Evolutionary conservation across 1,284 basidiomycete species (phyloP), one percentile per base, ranked within the genome.

Genomic region (Neonothopanus nambi): DNA sequence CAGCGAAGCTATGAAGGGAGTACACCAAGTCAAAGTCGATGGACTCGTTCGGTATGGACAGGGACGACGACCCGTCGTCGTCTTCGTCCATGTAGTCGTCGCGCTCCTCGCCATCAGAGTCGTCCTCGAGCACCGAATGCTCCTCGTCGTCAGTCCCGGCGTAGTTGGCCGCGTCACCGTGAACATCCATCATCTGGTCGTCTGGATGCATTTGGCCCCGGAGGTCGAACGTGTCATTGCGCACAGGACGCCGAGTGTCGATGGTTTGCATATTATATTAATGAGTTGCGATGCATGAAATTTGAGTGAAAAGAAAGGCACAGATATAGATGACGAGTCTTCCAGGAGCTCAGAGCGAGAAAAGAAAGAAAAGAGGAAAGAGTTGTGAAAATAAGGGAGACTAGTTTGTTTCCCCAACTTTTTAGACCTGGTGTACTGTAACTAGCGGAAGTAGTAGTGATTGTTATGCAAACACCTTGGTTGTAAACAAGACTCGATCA

Each of bases 1-100:
- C 95, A 11, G 94, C 87, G 69, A 97, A 97, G 61, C 91, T 95
- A 67, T 95, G 94, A 18, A 94, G 74, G 11, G 91, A 91, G 61
- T 94, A 94, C 20, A 94, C 91, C 58, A 93, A 78, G 70, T 91
- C 90, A 65, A 94, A 94, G 77, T 94, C 90, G 65, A 94, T 93
- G 56, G 88, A 89, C 66, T 93, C 91, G 67, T 93, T 91, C 3
- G 92, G 92, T 57, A 93, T 91, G 36, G 89, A 91, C 33, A 93
- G 82, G 3, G 85, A 87, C 12, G 90, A 93, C 3, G 89, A 91
- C 52, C 79, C 81, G 67, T 88, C 87, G 65, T 89, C 85, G 41
- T 87, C 86, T 56, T 84, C 82, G 59, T 85, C 84, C 60, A 81
- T 74, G 65, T 80, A 81, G 52, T 87, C 84, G 47, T 82, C 78